Base-by-base conservation (phyloP, 305 asterid genomes). In the Rubia occidens region DNA sequence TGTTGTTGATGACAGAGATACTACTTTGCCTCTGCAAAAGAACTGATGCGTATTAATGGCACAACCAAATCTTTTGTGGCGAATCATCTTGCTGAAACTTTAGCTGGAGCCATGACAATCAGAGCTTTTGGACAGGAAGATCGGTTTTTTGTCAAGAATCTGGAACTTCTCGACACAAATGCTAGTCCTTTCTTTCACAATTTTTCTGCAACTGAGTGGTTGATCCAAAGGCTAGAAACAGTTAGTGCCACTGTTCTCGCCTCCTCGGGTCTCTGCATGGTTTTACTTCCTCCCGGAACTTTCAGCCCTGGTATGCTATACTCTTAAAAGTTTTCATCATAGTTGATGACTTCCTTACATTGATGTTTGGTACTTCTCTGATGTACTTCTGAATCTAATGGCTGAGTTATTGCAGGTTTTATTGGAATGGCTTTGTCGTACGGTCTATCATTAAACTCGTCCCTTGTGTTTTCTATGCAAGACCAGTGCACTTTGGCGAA, bases 381-480 rank as follows among this genome's bases (percentile, higher is more conserved):
- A 26, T 24, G 29, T 24, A 45, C 40, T 39, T 29, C 24, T 45
- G 39, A 17, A 32, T 51, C 45, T 20, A 14, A 35, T 66, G 8
- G 13, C 39, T 6, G 4, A 8, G 64, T 53, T 37, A 11, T 78
- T 74, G 85, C 94, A 92, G 96, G 97, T 47, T 93, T 90, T 72
- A 88, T 89, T 67, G 99, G 99, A 76, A 89, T 94, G 99, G 96
- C 97, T 68, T 75, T 94, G 77, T 94, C 96, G 15, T 91, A 89
- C 47, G 99, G 99, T 66, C 88, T 94, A 32, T 89, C 99, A 1
- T 77, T 91, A 49, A 94, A 94, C 72, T 80, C 84, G 85, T 83
- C 95, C 35, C 87, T 94, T 1, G 91, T 85, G 51, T 83, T 76
- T 72, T 91, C 99, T 76, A 81, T 81, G 26, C 84, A 83, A 76